Evolutionary conservation across 2,329 filamentous ascomycete species (phyloP).

Genomic region (Colletotrichum cereale): DNA sequence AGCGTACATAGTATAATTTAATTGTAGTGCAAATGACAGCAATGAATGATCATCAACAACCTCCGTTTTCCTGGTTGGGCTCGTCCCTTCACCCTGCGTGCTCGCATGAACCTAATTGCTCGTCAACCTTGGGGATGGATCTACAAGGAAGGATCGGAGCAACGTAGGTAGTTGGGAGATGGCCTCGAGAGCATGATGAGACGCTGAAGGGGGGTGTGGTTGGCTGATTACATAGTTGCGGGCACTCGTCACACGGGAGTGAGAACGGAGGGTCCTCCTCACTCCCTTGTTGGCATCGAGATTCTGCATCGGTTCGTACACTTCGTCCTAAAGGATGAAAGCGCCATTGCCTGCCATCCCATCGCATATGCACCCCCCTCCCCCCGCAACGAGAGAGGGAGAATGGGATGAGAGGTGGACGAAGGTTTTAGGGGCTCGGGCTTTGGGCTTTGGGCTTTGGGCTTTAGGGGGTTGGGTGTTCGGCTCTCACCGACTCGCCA

Average conservation of each 20-base stretch:
- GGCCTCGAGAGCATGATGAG: not conserved
- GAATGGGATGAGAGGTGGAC: not conserved
- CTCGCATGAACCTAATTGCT: not conserved
- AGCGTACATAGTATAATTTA: conserved; percentile 37
- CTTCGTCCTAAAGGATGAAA: too few species aligned
- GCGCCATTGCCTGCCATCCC: not conserved
- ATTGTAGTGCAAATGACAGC: conserved; percentile 19
- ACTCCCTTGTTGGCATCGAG: conserved; percentile 5
- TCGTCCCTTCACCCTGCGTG: not conserved
- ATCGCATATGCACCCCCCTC: conserved; percentile 8
- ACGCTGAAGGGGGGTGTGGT: conserved; percentile 14
- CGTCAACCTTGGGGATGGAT: not conserved
- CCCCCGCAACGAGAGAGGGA: conserved; percentile 8
- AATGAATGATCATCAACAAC: not conserved
- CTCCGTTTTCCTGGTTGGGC: not conserved
- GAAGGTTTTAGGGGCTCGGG: too few species aligned
- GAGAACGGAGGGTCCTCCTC: not conserved
- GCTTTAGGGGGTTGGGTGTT: not conserved
- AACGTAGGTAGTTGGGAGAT: not conserved
- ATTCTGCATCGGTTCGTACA: conserved; percentile 3
- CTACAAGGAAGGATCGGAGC: not conserved
- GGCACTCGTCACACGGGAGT: conserved; percentile 2
- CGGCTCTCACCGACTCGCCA: conserved; percentile 37
- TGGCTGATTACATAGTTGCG: conserved; percentile 27
- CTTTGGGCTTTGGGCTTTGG: not conserved